Percentiles rank a stretch among this genome's conserved stretches.
phyloP scores from a whole-genome alignment of 2,329 filamentous ascomycete genomes.

The Paecilomyces niveus region DNA sequence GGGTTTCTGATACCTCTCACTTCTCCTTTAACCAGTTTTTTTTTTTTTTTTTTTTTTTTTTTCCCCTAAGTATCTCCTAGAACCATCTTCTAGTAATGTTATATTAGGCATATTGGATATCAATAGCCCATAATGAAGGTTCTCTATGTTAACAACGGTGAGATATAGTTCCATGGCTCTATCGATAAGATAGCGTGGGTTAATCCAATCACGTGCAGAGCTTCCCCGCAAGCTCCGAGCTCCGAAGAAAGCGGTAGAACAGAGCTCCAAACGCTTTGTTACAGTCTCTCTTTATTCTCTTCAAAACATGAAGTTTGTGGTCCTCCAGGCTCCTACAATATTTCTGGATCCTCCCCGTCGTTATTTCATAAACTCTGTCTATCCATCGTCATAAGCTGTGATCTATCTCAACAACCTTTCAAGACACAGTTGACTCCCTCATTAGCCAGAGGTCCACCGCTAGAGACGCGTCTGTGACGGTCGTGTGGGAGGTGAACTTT shows the following conservation, averaged over 20 bases:
- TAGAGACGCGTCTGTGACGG: not conserved
- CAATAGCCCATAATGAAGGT: too few relatives aligned
- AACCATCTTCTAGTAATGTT: not conserved
- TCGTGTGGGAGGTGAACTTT: not conserved
- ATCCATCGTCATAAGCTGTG: not conserved
- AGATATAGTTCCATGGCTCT: not conserved
- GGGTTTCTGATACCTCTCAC: not conserved
- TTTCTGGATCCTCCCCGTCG: not conserved
- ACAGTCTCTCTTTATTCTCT: not conserved
- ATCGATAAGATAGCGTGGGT: not conserved
- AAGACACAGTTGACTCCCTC: not conserved
- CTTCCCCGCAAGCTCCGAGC: not conserved
- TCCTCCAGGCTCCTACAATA: not conserved
- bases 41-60: too few relatives aligned
- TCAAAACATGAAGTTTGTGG: not conserved
- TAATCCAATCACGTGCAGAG: not conserved
- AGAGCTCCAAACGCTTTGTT: not conserved
- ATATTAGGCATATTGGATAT: not conserved
- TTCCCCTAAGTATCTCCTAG: not conserved
- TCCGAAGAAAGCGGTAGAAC: not conserved
- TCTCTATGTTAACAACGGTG: too few relatives aligned
- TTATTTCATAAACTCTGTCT: not conserved
- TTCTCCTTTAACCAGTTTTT: not conserved
- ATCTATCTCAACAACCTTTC: not conserved
- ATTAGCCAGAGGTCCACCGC: not conserved